Evolutionary conservation across 75 land plant species (phyloP).

Genomic region (Selaginella moellendorffii): DNA sequence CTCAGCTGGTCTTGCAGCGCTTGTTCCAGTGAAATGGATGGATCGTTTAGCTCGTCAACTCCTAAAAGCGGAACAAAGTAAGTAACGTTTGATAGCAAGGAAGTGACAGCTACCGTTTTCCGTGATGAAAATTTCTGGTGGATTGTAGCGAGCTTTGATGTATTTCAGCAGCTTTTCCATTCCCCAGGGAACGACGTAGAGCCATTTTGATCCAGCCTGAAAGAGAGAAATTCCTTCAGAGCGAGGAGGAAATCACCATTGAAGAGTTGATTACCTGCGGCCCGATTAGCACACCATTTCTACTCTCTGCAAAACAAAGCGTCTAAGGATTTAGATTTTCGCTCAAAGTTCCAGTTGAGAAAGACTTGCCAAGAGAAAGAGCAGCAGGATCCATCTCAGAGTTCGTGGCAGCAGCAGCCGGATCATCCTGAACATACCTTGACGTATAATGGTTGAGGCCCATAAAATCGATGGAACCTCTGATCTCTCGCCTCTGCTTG

Average conservation of each 20-base stretch:
- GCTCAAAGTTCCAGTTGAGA: not conserved
- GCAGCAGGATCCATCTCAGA: not conserved
- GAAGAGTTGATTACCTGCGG: not conserved
- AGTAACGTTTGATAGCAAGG: too few relatives aligned
- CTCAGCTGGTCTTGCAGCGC: constrained; percentile 49
- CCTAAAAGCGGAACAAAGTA: not conserved
- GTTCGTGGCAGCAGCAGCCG: not conserved
- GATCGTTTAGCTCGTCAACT: not conserved
- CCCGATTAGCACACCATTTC: not conserved
- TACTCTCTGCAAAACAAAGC: not conserved
- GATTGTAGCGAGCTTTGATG: constrained; percentile 31
- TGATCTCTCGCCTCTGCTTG: not conserved
- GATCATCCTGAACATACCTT: not conserved
- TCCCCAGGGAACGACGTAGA: constrained; percentile 18
- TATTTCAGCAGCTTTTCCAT: constrained; percentile 27
- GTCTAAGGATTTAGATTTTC: not conserved
- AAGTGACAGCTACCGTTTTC: constrained; percentile 38
- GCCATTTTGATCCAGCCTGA: not conserved
- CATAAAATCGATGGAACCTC: constrained; percentile 3
- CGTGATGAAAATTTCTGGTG: constrained; percentile 24
- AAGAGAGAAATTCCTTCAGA: too few relatives aligned
- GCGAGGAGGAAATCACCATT: too few relatives aligned
- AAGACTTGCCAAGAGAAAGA: not conserved
- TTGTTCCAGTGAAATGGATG: constrained; percentile 13
- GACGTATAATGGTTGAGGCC: constrained; percentile 5